Conservation (phyloP, 768 basidiomycete species). For the Chlorophyllum brunneum region DNA sequence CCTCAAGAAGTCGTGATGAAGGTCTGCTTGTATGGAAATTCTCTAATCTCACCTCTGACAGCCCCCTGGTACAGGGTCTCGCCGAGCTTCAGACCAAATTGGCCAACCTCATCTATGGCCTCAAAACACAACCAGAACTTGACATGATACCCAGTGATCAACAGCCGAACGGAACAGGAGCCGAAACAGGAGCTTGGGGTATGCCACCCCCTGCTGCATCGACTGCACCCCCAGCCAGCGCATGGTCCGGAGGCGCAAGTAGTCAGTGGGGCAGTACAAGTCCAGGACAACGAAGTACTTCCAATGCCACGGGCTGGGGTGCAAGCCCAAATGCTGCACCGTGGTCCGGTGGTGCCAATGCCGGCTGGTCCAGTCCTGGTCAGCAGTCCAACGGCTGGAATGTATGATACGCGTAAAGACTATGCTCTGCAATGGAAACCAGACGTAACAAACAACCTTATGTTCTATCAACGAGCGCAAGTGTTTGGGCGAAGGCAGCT, state of each 20-base stretch:
- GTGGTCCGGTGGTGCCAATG: slow-evolving; percentile 12
- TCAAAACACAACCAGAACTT: slow-evolving; percentile 60
- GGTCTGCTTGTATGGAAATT: slow-evolving; percentile 33
- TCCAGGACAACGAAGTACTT: slow-evolving; percentile 6
- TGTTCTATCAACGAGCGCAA: too few relatives aligned
- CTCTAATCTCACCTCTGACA: slow-evolving; percentile 3
- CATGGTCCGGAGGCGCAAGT: slow-evolving; percentile 24
- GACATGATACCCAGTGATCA: slow-evolving; percentile 46
- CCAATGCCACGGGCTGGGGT: slow-evolving; percentile 8
- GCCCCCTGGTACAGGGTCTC: slow-evolving; percentile 49
- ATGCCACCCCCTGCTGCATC: slow-evolving; percentile 23
- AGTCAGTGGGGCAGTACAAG: slow-evolving; percentile 14
- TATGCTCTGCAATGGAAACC: too few relatives aligned
- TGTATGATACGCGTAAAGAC: slow-evolving; percentile 25
- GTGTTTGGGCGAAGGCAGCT: background rate
- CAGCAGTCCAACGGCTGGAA: slow-evolving; percentile 57
- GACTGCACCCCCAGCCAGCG: slow-evolving; percentile 16
- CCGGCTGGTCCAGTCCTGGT: slow-evolving; percentile 19
- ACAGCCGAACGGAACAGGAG: slow-evolving; percentile 25
- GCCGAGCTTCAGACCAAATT: slow-evolving; percentile 77
- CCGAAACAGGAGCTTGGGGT: slow-evolving; percentile 21
- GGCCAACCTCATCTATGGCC: slow-evolving; percentile 71
- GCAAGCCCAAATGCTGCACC: slow-evolving; percentile 7
- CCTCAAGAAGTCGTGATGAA: slow-evolving; percentile 90
- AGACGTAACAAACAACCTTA: too few relatives aligned